Conservation (phyloP, 139 green algal genomes). For the Picocystis salinarum region DNA sequence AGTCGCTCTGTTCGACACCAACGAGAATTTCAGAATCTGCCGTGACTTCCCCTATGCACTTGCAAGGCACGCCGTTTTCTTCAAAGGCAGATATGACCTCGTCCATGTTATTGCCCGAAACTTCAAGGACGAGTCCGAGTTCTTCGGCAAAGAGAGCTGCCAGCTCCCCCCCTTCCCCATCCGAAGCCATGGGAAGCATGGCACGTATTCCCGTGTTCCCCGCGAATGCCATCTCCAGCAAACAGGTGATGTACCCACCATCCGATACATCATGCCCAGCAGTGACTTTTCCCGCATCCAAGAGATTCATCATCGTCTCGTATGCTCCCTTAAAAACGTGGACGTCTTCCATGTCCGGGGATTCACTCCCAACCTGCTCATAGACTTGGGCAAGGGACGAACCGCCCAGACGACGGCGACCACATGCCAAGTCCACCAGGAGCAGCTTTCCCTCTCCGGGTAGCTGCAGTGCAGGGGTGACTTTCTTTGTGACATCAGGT, state of each 20-base stretch:
- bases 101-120: conserved; percentile 27
- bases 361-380: conserved; percentile 35
- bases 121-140: conserved; percentile 85
- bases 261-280: conserved; percentile 91
- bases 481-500: conserved; percentile 79
- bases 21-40: too few species aligned
- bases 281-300: conserved; percentile 39
- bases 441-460: conserved; percentile 38
- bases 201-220: conserved; percentile 44
- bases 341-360: conserved; percentile 56
- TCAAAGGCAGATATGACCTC: conserved; percentile 42
- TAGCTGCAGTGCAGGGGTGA: conserved; percentile 60
- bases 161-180: conserved; percentile 13
- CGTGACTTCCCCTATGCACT: too few species aligned
- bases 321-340: conserved; percentile 45
- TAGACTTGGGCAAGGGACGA: conserved; percentile 74
- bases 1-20: too few species aligned
- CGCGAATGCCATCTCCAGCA: conserved; percentile 93
- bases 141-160: conserved; percentile 84
- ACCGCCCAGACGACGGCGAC: conserved; percentile 56
- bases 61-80: conserved; percentile 37
- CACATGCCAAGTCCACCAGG: conserved; percentile 72
- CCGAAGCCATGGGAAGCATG: neutral
- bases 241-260: conserved; percentile 56
- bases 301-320: conserved; percentile 43